Base-by-base conservation (phyloP, 352 stramenopile genomes). In the Thalassiosira mediterranea region DNA sequence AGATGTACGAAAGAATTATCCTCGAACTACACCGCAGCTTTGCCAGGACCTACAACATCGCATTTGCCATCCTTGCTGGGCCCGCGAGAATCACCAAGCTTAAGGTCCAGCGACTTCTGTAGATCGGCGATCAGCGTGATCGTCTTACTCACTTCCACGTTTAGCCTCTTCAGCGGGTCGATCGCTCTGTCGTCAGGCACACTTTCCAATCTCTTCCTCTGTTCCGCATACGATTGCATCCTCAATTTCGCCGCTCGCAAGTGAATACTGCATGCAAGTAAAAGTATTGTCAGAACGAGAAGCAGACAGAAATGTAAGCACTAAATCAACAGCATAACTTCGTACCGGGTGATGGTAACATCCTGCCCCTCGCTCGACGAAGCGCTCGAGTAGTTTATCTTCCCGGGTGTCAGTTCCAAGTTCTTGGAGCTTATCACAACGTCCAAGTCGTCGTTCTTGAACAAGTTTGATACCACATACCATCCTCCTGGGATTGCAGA, bases 131-230 rank as follows among this genome's bases (percentile, higher is more conserved):
- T 69, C 8, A 23, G 25, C 25, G 58, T 59, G 17, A 19, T 38
- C 15, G 32, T 60, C 23, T 69, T 26, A 15, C 34, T 28, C 8
- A 69, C 34, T 8, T 59, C 26, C 8, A 21, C 25, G 23, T 59
- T 28, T 0, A 69, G 31, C 23, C 44, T 60, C 31, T 21, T 47
- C 51, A 65, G 13, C 44, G 5, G 44, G 4, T 8, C 44, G 17
- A 10, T 17, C 8, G 8, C 44, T 53, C 44, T 5, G 8, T n/a
- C 44, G 21, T 8, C 17, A 28, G 15, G 17, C 5, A 17, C 21
- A 28, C 19, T 28, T 21, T 70, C 89, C n/a, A 61, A 83, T 21
- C 66, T 72, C 4, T 87, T 87, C 42, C 84, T 79, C 32, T 54
- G 64, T 8, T 15, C 56, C 31, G 59, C 72, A 13, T 72, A 88